Conservation (phyloP, 495 filamentous ascomycete species). For the Daldinia concentrica region DNA sequence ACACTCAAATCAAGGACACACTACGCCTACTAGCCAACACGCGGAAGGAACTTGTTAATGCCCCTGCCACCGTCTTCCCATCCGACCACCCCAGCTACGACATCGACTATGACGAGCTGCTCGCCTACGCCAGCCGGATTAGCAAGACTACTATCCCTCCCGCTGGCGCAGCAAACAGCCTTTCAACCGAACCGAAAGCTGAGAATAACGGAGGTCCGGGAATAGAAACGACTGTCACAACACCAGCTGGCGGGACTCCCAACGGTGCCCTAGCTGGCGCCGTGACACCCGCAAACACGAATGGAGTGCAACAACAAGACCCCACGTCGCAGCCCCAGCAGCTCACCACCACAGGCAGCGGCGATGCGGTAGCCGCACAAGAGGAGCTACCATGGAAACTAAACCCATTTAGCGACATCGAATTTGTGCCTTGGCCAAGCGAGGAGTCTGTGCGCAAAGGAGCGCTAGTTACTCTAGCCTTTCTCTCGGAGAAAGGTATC, state of each 20-base stretch:
- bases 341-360: conserved; percentile 12
- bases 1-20: conserved; percentile 68
- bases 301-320: conserved; percentile 30
- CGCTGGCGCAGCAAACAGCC: conserved; percentile 60
- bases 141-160: conserved; percentile 76
- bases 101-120: conserved; percentile 72
- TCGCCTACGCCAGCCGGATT: conserved; percentile 77
- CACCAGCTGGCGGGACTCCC: conserved; percentile 44
- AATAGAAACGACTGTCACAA: conserved; percentile 37
- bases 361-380: conserved; percentile 40
- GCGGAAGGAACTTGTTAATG: conserved; percentile 70
- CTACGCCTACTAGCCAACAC: conserved; percentile 69
- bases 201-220: conserved; percentile 37
- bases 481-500: conserved; percentile 64
- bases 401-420: conserved; percentile 58
- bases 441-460: conserved; percentile 70
- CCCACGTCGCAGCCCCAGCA: conserved; percentile 21
- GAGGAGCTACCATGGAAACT: conserved; percentile 56
- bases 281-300: conserved; percentile 1
- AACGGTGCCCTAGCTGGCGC: conserved; percentile 33
- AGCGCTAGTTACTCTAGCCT: conserved; percentile 67
- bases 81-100: conserved; percentile 48
- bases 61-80: conserved; percentile 63
- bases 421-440: conserved; percentile 75
- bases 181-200: conserved; percentile 32